Evolutionary conservation across 73 alveolate species (phyloP), one percentile per base, ranked within the genome.

Genomic region (Blepharisma stoltei): DNA sequence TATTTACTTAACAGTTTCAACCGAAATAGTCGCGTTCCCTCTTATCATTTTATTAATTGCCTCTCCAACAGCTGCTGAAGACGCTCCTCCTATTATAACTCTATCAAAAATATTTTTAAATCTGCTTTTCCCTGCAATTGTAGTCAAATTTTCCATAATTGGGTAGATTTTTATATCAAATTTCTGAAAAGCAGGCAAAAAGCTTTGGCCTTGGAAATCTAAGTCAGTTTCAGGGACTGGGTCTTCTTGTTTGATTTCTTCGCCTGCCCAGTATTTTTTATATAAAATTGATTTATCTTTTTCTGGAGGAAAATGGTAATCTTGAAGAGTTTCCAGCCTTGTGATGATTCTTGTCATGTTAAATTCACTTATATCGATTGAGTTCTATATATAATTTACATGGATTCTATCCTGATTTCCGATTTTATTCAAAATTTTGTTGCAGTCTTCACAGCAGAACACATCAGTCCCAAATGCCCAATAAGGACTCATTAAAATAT

Each of bases 401-500:
- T 41, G 69, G 20, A 69, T 70, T 18, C 79, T 41, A 9, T 41
- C 69, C 9, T 14, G 21, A 69, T 38, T 41, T 9, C 54, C 79
- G 37, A 37, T 18, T 69, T 41, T 37, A 69, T 37, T 41, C 27
- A 69, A 70, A 70, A 45, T n/a, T 69, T 37, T 21, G 25, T n/a
- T n/a, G 71, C 79, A 45, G 11, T 14, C 71, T 54, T 46, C 81
- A 21, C 55, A 54, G 50, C 80, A 52, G 5, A 11, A 14, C 0
- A 73, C 84, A 65, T 92, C 96, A 6, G 89, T 70, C 11, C 99
- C 99, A 83, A 94, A 84, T 9, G 95, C 78, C 55, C 95, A 83
- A 86, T 89, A 97, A 7, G 99, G 99, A 11, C 96, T 81, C 71
- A 89, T 94, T 7, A 92, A 87, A 65, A 97, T 92, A 83, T 97